Evolutionary conservation across 352 stramenopile genomes (phyloP), one percentile per base, ranked within the genome.

Genomic region (Globisporangium nunn): DNA sequence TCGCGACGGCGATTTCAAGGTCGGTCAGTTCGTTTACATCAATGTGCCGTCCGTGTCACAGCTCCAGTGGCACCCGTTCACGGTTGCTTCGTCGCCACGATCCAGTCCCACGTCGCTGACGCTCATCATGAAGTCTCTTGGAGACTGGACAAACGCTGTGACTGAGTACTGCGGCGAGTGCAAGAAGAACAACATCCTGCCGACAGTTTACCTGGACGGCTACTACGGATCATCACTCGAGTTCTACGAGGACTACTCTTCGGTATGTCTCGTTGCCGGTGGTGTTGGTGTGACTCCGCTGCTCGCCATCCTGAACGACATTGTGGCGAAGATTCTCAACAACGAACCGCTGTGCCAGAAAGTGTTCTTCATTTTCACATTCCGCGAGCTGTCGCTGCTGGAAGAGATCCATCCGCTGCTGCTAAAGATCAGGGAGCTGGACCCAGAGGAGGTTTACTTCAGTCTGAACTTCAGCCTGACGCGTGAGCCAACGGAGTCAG

Each of bases 281-380:
- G 63, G 67, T 30, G 64, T 74, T 33, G 67, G 63, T 11, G 43
- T 64, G 4, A 70, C 67, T 2, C 64, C 67, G 18, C 49, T 72
- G 40, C 29, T 74, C n/a, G 56, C 62, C 6, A 67, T 72, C n/a
- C 45, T 72, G 10, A 58, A 70, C 30, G 66, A 72, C 44, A 67
- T 82, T 2, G 64, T 58, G 29, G 31, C 46, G 17, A 64, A 64
- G 58, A 41, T 77, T 2, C 40, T 33, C 0, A 28, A 39, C 54
- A 7, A 53, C 30, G 43, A 64, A 29, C 17, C 50, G 10, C 3
- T 64, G 3, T 18, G 3, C 1, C 72, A 75, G 41, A 48, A 47
- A 0, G 62, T 78, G 23, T 23, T 52, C 28, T 74, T 81, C 31
- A 35, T 75, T n/a, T 78, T 81, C 31, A 60, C 67, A 15, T 76